phyloP scores from a whole-genome alignment of 345 rosid genomes.

The Arabidopsis arenosa region DNA sequence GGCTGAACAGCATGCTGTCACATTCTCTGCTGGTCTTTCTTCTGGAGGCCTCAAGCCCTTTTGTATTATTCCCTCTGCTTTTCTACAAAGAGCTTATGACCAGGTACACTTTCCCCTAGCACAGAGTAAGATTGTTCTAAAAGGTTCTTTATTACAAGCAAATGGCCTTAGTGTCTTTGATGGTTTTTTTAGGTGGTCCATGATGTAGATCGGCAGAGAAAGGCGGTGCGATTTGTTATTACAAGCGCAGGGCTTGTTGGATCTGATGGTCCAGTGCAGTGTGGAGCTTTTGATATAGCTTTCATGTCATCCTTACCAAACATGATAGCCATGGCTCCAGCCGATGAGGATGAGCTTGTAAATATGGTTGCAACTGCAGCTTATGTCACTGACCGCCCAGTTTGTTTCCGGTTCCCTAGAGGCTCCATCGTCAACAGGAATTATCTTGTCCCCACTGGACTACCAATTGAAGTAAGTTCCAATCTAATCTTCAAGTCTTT shows the following conservation, averaged over 20 bases:
- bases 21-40: conserved; percentile 94
- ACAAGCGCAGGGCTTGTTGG: conserved; percentile 94
- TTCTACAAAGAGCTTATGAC: conserved; percentile 93
- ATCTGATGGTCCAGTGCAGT: conserved; percentile 80
- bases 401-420: conserved; percentile 91
- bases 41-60: conserved; percentile 96
- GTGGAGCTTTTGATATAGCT: conserved; percentile 90
- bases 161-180: conserved; percentile 21
- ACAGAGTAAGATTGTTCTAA: background rate
- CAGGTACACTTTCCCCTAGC: conserved; percentile 60
- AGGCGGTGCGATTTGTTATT: conserved; percentile 87
- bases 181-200: conserved; percentile 66
- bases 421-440: conserved; percentile 65
- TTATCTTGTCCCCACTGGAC: conserved; percentile 54
- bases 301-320: conserved; percentile 96
- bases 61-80: conserved; percentile 85
- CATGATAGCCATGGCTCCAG: conserved; percentile 98
- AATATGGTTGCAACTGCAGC: conserved; percentile 94
- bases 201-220: conserved; percentile 88
- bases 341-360: conserved; percentile 83
- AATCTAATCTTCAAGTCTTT: conserved; percentile 5
- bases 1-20: conserved; percentile 96
- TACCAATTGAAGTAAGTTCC: conserved; percentile 73
- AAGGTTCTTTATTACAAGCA: background rate
- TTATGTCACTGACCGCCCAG: conserved; percentile 68